phyloP scores from a whole-genome alignment of 345 rosid species.

The Cardamine resedifolia region DNA sequence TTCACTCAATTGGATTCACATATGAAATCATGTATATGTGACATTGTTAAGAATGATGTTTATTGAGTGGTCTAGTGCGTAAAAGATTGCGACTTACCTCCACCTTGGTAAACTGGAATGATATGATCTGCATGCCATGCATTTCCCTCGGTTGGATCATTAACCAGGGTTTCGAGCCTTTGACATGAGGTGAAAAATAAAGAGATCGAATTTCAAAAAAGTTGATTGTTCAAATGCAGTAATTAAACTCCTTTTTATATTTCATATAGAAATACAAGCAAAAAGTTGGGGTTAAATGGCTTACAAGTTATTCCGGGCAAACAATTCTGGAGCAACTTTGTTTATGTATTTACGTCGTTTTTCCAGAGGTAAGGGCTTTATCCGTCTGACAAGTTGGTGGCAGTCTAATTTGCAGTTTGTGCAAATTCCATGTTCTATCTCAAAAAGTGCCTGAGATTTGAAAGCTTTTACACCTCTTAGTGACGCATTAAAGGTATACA shows the following conservation, averaged over 20 bases:
- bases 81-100: constrained; percentile 53
- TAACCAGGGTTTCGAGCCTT: constrained; percentile 77
- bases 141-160: constrained; percentile 77
- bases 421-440: constrained; percentile 82
- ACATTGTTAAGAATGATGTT: not conserved
- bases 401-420: constrained; percentile 82
- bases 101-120: constrained; percentile 85
- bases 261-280: not conserved
- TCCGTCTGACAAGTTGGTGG: constrained; percentile 69
- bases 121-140: constrained; percentile 99
- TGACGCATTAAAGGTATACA: not conserved
- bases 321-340: constrained; percentile 69
- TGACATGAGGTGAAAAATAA: not conserved
- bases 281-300: constrained; percentile 28
- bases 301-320: constrained; percentile 64
- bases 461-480: constrained; percentile 20
- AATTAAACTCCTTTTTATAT: not conserved
- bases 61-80: not conserved
- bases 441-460: constrained; percentile 77
- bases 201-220: not conserved
- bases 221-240: not conserved
- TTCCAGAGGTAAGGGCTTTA: constrained; percentile 69
- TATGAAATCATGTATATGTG: not conserved
- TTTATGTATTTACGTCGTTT: constrained; percentile 55
- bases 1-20: constrained; percentile 6